These are phyloP conservation scores for Brasilioporus rufonigricans DNA, from an alignment of 768 basidiomycete genomes.

Conservation along the genomic window DNA sequence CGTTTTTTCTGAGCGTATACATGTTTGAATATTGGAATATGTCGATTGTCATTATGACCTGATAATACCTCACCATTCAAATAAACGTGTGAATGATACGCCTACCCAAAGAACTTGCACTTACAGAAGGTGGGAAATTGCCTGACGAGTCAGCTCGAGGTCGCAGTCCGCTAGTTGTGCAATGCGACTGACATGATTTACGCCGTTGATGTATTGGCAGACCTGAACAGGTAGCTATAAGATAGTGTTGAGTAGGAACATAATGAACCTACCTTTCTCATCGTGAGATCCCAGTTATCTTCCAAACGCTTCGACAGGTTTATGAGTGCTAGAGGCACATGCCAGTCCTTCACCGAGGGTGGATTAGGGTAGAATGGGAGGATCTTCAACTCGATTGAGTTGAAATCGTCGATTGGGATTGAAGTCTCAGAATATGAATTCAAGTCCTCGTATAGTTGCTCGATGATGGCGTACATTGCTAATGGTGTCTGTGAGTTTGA, in stretches of 20 bases:
- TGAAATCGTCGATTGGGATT: constrained; percentile 87
- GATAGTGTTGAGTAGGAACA: not conserved
- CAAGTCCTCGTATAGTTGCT: constrained; percentile 95
- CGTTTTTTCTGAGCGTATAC: constrained; percentile 86
- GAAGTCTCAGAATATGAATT: constrained; percentile 98
- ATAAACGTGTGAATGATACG: constrained; percentile 1
- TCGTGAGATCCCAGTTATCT: constrained; percentile 95
- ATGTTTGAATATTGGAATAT: constrained; percentile 98
- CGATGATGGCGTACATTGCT: constrained; percentile 78
- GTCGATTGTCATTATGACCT: constrained; percentile 94
- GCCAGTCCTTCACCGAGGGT: constrained; percentile 86
- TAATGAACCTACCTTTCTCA: constrained; percentile 64
- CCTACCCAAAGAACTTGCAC: constrained; percentile 21
- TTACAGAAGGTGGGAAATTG: constrained; percentile 90
- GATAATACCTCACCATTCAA: constrained; percentile 71
- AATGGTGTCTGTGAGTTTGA: constrained; percentile 68
- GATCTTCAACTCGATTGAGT: constrained; percentile 93
- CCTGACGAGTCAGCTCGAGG: constrained; percentile 74
- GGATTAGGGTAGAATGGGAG: constrained; percentile 98
- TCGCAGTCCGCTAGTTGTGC: constrained; percentile 92
- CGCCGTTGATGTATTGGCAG: constrained; percentile 81
- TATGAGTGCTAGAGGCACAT: constrained; percentile 89
- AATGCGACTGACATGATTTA: constrained; percentile 88
- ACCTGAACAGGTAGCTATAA: constrained; percentile 39
- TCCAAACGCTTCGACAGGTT: constrained; percentile 78